These are phyloP conservation scores for Kodamaea kaohsiungensis DNA, from an alignment of 805 yeast species.

Conservation along the genomic window DNA sequence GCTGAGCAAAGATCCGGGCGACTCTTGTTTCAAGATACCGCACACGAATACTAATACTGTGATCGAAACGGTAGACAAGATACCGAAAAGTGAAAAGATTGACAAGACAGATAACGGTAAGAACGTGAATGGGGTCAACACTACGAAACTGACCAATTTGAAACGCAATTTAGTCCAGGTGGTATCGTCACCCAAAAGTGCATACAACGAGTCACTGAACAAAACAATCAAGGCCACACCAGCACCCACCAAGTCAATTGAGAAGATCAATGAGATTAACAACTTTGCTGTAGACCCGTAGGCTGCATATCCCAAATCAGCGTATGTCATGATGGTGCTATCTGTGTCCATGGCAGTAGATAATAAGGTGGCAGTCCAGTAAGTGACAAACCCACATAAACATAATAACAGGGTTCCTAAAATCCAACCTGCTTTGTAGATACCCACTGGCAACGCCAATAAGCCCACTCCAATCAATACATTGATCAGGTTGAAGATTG, in stretches of 20 bases:
- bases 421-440: slow-evolving; percentile 68
- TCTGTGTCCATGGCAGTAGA: slow-evolving; percentile 27
- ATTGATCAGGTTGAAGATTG: slow-evolving; percentile 72
- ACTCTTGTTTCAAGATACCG: slow-evolving; percentile 40
- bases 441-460: slow-evolving; percentile 69
- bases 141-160: slow-evolving; percentile 66
- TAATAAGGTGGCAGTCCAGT: slow-evolving; percentile 54
- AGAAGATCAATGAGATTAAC: slow-evolving; percentile 60
- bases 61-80: slow-evolving; percentile 53
- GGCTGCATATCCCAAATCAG: slow-evolving; percentile 30
- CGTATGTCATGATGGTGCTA: slow-evolving; percentile 30
- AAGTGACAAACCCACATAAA: slow-evolving; percentile 50
- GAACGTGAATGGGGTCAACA: slow-evolving; percentile 76
- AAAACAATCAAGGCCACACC: slow-evolving; percentile 56
- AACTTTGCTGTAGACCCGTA: slow-evolving; percentile 61
- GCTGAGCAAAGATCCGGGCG: slow-evolving; percentile 58
- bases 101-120: slow-evolving; percentile 58
- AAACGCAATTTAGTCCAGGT: slow-evolving; percentile 48
- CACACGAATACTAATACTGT: slow-evolving; percentile 46
- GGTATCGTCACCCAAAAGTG: slow-evolving; percentile 38
- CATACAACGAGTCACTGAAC: slow-evolving; percentile 60
- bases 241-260: slow-evolving; percentile 62
- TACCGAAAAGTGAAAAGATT: slow-evolving; percentile 55
- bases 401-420: slow-evolving; percentile 46
- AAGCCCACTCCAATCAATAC: slow-evolving; percentile 77